A percentile compares a stretch with the other conserved stretches of the same genome.
Conservation (phyloP, 1,284 basidiomycete species). For the Ganoderma sp. region DNA sequence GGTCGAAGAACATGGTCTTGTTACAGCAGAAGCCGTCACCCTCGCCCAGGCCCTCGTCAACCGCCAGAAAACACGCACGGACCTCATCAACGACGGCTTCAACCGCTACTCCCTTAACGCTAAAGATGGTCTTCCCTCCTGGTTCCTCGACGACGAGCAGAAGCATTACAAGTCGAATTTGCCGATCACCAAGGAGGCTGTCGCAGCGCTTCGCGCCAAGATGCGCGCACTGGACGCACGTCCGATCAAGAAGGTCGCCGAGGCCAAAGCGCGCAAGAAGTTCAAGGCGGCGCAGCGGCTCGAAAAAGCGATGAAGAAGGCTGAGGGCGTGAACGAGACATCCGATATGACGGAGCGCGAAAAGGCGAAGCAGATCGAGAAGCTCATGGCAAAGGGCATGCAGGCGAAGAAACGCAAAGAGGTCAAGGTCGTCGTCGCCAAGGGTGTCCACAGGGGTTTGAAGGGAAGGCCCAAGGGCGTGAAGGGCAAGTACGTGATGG, state of each 20-base stretch:
- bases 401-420: slow-evolving; percentile 79
- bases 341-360: slow-evolving; percentile 92
- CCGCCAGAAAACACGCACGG: slow-evolving; percentile 86
- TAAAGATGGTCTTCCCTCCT: slow-evolving; percentile 90
- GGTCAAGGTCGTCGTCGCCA: slow-evolving; percentile 90
- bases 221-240: slow-evolving; percentile 95
- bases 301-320: slow-evolving; percentile 96
- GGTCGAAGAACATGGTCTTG: slow-evolving; percentile 77
- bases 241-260: slow-evolving; percentile 99
- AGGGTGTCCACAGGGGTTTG: slow-evolving; percentile 87
- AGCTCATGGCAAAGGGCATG: slow-evolving; percentile 84
- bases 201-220: slow-evolving; percentile 85
- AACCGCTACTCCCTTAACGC: slow-evolving; percentile 91
- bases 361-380: slow-evolving; percentile 93
- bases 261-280: slow-evolving; percentile 98
- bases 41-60: slow-evolving; percentile 94
- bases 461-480: slow-evolving; percentile 96
- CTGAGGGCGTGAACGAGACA: slow-evolving; percentile 92
- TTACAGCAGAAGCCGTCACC: slow-evolving; percentile 91
- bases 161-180: slow-evolving; percentile 95
- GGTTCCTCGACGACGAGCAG: slow-evolving; percentile 98
- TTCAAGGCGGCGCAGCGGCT: slow-evolving; percentile 84
- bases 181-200: slow-evolving; percentile 96
- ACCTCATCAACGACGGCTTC: slow-evolving; percentile 95
- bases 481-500: slow-evolving; percentile 93